phyloP scores from a whole-genome alignment of 2,329 filamentous ascomycete species.

The Ophiostoma australiae region DNA sequence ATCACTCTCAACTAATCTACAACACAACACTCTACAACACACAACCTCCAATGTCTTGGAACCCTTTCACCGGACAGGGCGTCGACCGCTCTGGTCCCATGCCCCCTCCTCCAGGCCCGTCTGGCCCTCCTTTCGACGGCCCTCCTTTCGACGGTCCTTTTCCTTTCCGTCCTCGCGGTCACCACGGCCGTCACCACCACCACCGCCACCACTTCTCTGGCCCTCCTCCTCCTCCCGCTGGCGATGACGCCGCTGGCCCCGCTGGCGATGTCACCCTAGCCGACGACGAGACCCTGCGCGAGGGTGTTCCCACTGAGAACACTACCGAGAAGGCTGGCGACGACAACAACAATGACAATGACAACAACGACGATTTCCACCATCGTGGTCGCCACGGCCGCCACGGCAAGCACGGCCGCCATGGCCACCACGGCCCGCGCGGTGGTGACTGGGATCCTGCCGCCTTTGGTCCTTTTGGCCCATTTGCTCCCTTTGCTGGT shows the following conservation, averaged over 20 bases:
- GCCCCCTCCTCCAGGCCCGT: not conserved
- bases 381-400: slow-evolving; percentile 9
- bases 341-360: not conserved
- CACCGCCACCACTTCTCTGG: slow-evolving; percentile 20
- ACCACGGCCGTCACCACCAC: slow-evolving; percentile 24
- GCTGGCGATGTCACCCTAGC: not conserved
- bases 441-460: slow-evolving; percentile 11
- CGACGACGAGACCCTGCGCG: not conserved
- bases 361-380: slow-evolving; percentile 6
- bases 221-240: slow-evolving; percentile 18
- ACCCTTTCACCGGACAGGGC: slow-evolving; percentile 5
- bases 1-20: not conserved
- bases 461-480: slow-evolving; percentile 14
- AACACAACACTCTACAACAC: not conserved
- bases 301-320: not conserved
- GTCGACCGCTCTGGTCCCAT: slow-evolving; percentile 1
- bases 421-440: slow-evolving; percentile 3
- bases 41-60: slow-evolving; percentile 10
- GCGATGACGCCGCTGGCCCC: not conserved
- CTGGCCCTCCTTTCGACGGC: not conserved
- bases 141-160: slow-evolving; percentile 38
- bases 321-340: slow-evolving; percentile 13
- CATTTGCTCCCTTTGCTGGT: slow-evolving; percentile 1
- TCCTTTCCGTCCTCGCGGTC: slow-evolving; percentile 24
- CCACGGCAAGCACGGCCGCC: not conserved